A percentile compares a stretch with the other conserved stretches of the same genome.
Evolutionary conservation across 129 eudicot species (phyloP).

Genomic region (Arctium minus): DNA sequence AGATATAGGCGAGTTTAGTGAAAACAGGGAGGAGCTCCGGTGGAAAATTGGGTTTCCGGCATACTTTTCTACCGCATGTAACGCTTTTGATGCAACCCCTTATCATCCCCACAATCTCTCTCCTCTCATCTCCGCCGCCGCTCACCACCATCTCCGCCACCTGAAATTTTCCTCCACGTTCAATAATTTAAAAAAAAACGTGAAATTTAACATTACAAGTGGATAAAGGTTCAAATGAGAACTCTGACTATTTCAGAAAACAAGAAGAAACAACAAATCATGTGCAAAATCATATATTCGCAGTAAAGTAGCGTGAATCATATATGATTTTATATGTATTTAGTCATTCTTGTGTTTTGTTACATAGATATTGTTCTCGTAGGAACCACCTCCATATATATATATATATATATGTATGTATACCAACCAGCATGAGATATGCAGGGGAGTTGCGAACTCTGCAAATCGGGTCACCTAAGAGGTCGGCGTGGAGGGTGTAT

Average conservation of each 20-base stretch:
- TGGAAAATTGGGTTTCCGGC: slow-evolving; percentile 28
- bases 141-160: slow-evolving; percentile 75
- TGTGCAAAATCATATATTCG: too few species aligned
- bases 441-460: slow-evolving; percentile 90
- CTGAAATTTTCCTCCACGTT: slow-evolving; percentile 20
- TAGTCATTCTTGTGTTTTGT: too few species aligned
- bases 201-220: background rate
- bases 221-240: too few species aligned
- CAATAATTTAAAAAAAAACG: background rate
- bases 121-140: slow-evolving; percentile 26
- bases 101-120: slow-evolving; percentile 79
- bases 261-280: too few species aligned
- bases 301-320: too few species aligned
- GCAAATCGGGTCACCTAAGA: slow-evolving; percentile 94
- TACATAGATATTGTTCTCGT: too few species aligned
- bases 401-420: background rate
- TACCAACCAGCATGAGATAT: slow-evolving; percentile 81
- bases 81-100: slow-evolving; percentile 95
- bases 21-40: slow-evolving; percentile 42
- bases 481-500: slow-evolving; percentile 82
- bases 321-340: too few species aligned
- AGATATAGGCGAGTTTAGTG: slow-evolving; percentile 80
- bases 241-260: too few species aligned
- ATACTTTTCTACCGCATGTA: slow-evolving; percentile 61
- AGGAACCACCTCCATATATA: too few species aligned